These are phyloP conservation scores for Fusarium sp. DNA, from an alignment of 2,329 filamentous ascomycete genomes.

Conservation along the genomic window DNA sequence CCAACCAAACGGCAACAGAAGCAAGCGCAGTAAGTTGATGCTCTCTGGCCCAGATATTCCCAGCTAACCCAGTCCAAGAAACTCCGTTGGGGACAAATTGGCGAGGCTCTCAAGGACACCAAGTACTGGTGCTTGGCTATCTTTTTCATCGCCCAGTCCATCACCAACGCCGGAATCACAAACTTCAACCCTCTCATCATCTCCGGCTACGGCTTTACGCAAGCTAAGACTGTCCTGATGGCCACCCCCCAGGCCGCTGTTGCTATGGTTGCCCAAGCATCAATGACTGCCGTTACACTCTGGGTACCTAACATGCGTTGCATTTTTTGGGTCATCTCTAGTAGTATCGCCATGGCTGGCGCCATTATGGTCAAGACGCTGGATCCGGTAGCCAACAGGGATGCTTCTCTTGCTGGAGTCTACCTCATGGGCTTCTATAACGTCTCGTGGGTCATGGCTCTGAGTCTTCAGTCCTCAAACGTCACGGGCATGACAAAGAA, in stretches of 20 bases:
- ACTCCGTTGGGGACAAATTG: not conserved
- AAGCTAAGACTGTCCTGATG: slow-evolving; percentile 44
- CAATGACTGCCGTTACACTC: slow-evolving; percentile 39
- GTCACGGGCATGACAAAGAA: slow-evolving; percentile 44
- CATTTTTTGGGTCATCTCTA: slow-evolving; percentile 42
- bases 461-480: slow-evolving; percentile 46
- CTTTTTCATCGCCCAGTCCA: slow-evolving; percentile 66
- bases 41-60: accelerated
- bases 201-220: slow-evolving; percentile 60
- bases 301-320: slow-evolving; percentile 45
- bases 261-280: slow-evolving; percentile 40
- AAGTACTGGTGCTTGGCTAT: not conserved
- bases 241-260: slow-evolving; percentile 47
- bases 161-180: slow-evolving; percentile 77
- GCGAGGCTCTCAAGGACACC: not conserved
- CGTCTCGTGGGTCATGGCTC: slow-evolving; percentile 42
- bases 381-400: slow-evolving; percentile 22
- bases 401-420: slow-evolving; percentile 44
- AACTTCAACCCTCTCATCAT: slow-evolving; percentile 69
- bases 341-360: slow-evolving; percentile 34
- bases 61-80: not conserved
- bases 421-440: slow-evolving; percentile 49
- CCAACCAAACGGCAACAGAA: not conserved
- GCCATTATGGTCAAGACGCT: slow-evolving; percentile 42
- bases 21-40: not conserved